Evolutionary conservation across 768 basidiomycete species (phyloP).

Genomic region (Naganishia friedmannii): DNA sequence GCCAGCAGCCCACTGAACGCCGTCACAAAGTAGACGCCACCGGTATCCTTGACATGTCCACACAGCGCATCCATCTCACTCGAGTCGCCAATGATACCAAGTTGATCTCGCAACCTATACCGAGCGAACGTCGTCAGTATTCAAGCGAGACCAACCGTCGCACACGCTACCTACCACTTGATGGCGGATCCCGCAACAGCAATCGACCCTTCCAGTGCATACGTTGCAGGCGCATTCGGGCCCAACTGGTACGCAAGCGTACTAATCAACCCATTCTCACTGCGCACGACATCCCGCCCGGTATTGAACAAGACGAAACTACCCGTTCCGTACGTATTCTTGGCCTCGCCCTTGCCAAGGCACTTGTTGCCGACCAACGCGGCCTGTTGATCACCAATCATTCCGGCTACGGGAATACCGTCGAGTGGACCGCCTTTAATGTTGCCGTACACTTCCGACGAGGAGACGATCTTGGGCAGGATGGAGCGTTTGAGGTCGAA

Average conservation of each 20-base stretch:
- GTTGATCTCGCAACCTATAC: slow-evolving; percentile 77
- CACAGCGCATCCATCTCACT: slow-evolving; percentile 82
- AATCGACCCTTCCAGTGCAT: slow-evolving; percentile 92
- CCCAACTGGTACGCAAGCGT: slow-evolving; percentile 91
- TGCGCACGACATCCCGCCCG: slow-evolving; percentile 78
- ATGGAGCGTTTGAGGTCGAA: slow-evolving; percentile 74
- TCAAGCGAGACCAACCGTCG: not conserved
- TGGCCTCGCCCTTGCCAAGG: slow-evolving; percentile 82
- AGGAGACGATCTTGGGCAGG: slow-evolving; percentile 81
- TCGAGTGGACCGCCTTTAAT: slow-evolving; percentile 61
- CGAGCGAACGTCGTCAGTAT: not conserved
- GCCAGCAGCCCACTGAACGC: slow-evolving; percentile 94
- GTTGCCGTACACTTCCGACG: slow-evolving; percentile 85
- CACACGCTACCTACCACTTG: slow-evolving; percentile 63
- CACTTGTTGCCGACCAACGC: slow-evolving; percentile 97
- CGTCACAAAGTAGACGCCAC: slow-evolving; percentile 93
- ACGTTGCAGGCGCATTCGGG: slow-evolving; percentile 70
- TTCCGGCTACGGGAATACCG: slow-evolving; percentile 81
- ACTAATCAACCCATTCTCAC: slow-evolving; percentile 79
- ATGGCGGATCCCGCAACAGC: slow-evolving; percentile 93
- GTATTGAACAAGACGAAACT: slow-evolving; percentile 96
- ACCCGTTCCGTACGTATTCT: slow-evolving; percentile 97
- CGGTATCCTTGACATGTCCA: slow-evolving; percentile 69
- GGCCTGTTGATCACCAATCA: slow-evolving; percentile 98
- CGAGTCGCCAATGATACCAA: slow-evolving; percentile 75